Conservation (phyloP, 108 stramenopile species). For the Ochromonas danica region DNA sequence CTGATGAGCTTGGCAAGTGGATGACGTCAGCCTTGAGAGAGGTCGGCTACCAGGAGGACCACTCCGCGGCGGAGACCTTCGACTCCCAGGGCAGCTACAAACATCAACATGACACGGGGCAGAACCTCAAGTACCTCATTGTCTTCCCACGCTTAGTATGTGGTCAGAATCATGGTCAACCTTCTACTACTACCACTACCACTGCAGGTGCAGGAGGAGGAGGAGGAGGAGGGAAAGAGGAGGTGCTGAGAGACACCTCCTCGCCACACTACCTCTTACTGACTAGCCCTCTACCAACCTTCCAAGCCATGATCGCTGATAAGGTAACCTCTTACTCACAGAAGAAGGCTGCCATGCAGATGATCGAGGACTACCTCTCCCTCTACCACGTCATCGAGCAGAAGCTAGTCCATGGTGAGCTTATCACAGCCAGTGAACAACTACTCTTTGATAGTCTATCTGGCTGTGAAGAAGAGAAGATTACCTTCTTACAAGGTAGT, state of each 20-base stretch:
- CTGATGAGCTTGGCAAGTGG: constrained; percentile 32
- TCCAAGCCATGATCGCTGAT: neutral
- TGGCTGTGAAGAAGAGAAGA: constrained; percentile 16
- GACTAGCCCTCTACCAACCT: neutral
- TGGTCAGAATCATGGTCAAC: neutral
- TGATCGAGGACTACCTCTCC: neutral
- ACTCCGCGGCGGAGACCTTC: constrained; percentile 7
- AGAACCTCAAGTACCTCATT: constrained; percentile 29
- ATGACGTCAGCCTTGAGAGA: constrained; percentile 8
- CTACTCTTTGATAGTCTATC: neutral
- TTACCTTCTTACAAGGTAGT: neutral
- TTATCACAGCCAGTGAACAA: constrained; percentile 18
- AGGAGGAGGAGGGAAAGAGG: neutral
- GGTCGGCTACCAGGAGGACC: constrained; percentile 20
- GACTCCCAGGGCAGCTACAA: constrained; percentile 26
- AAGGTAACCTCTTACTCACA: constrained; percentile 4
- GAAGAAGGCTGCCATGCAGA: neutral
- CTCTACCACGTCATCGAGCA: neutral
- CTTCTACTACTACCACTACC: neutral
- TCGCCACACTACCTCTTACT: neutral
- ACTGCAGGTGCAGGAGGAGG: neutral
- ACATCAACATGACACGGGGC: constrained; percentile 34
- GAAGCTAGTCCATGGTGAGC: neutral
- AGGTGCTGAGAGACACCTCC: too few species aligned
- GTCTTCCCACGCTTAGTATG: constrained; percentile 9